Evolutionary conservation across 768 basidiomycete genomes (phyloP), one percentile per base, ranked within the genome.

Genomic region (Saitozyma podzolica): DNA sequence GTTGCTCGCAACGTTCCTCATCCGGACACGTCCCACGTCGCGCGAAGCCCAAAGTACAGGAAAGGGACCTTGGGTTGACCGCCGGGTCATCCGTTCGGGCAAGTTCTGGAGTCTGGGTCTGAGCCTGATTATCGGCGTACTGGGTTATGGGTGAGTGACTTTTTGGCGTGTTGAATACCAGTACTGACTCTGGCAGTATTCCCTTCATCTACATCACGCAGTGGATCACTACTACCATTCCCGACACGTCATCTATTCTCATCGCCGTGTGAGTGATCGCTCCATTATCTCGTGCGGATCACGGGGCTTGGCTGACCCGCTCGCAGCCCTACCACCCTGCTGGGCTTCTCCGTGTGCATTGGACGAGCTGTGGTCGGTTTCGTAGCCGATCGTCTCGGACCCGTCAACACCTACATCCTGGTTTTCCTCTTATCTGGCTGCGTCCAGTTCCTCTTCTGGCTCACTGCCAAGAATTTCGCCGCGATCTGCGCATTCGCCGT

Each of bases 361-460:
- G 71, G 71, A n/a, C 65, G 71, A 45, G 64, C 64, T 0, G 41
- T 67, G 13, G 66, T 74, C 2, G 76, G 76, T 13, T 61, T 58
- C 40, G 56, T 76, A 3, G 62, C 74, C 9, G 76, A 78, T 59
- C 8, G 39, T 0, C 53, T 78, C 47, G 76, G 76, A 0, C 73
- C 76, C 0, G 43, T 71, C 47, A 78, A 78, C 63, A 68, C 65
- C 47, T 71, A 69, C 56, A 65, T 74, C 47, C 48, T 73, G 9
- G 58, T 65, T 7, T 73, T 63, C 45, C 0, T 65, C 47, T 40
- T 67, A 9, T 67, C 68, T 2, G 68, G 63, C 1, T 49, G 70
- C 8, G 62, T 74, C 7, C 72, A 74, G 45, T 50, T 69, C 14
- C 64, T 67, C 0, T 58, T 74, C 16, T 78, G 76, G 71, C 52